Evolutionary conservation across 805 yeast genomes (phyloP).

Genomic region (Suhomyces tanzawaensis): DNA sequence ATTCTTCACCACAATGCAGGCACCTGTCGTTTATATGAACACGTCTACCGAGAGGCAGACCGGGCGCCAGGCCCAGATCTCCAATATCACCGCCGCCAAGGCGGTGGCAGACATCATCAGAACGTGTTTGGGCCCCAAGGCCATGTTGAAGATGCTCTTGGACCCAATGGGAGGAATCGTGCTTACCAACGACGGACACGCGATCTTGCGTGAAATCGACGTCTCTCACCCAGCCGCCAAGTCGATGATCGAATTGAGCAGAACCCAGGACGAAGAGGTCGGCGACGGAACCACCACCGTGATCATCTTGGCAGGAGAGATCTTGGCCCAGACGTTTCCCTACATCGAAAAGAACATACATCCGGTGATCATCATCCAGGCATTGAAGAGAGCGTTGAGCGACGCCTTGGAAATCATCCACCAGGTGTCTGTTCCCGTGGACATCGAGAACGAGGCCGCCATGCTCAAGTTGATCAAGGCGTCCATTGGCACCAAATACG

Average conservation of each 20-base stretch:
- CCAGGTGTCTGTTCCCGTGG: constrained; percentile 79
- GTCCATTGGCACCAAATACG: constrained; percentile 94
- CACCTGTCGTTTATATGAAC: constrained; percentile 52
- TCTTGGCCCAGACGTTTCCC: constrained; percentile 91
- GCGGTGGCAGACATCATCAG: constrained; percentile 97
- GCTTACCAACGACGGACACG: constrained; percentile 97
- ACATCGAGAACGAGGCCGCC: constrained; percentile 77
- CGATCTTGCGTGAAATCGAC: constrained; percentile 94
- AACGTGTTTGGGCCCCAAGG: constrained; percentile 98
- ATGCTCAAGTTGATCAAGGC: constrained; percentile 85
- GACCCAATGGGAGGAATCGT: constrained; percentile 98
- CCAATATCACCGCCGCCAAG: constrained; percentile 98
- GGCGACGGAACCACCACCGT: constrained; percentile 99
- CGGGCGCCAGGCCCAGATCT: constrained; percentile 95
- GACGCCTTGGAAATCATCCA: constrained; percentile 90
- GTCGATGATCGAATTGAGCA: constrained; percentile 92
- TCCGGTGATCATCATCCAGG: constrained; percentile 94
- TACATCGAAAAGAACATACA: constrained; percentile 93
- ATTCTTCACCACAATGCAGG: too few relatives aligned
- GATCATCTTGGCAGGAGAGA: constrained; percentile 94
- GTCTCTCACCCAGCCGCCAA: constrained; percentile 99
- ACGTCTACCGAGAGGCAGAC: constrained; percentile 90
- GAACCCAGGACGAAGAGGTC: constrained; percentile 98
- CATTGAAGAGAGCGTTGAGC: constrained; percentile 82
- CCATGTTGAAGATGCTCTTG: constrained; percentile 95